A percentile compares a stretch with the other conserved stretches of the same genome.
These are phyloP conservation scores for Hericium erinaceus DNA, from an alignment of 768 basidiomycete genomes.

Conservation along the genomic window DNA sequence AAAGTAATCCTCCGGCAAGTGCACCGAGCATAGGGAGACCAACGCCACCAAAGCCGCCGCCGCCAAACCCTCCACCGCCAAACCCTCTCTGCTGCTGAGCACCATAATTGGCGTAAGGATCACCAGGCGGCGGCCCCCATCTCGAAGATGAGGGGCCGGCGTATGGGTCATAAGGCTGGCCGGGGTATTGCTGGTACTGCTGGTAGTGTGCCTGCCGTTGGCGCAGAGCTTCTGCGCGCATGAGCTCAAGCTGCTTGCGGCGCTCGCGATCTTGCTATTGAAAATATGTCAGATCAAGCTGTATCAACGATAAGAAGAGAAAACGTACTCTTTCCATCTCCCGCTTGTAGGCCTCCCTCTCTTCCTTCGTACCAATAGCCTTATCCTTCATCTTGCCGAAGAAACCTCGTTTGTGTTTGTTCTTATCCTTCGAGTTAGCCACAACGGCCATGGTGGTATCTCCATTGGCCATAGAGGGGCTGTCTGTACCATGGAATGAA, in stretches of 20 bases:
- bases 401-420: constrained; percentile 38
- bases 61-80: constrained; percentile 15
- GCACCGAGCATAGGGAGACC: constrained; percentile 26
- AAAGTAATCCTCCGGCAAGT: constrained; percentile 27
- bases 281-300: not conserved
- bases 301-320: not conserved
- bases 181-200: not conserved
- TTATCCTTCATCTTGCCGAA: constrained; percentile 57
- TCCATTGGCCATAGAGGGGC: constrained; percentile 15
- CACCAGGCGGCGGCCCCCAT: constrained; percentile 20
- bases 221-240: not conserved
- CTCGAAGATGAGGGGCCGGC: not conserved
- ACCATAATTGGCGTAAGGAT: constrained; percentile 5
- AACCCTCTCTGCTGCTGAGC: not conserved
- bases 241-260: not conserved
- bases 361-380: constrained; percentile 54
- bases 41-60: constrained; percentile 17
- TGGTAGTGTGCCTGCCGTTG: constrained; percentile 7
- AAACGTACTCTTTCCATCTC: constrained; percentile 22
- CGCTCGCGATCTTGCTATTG: constrained; percentile 1
- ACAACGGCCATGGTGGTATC: not conserved
- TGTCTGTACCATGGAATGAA: constrained; percentile 10
- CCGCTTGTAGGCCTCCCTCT: constrained; percentile 38
- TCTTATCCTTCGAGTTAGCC: not conserved
- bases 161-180: not conserved